A percentile compares a stretch with the other conserved stretches of the same genome.
Conservation (phyloP, 805 yeast genomes). For the Metschnikowia baotianmanensis region DNA sequence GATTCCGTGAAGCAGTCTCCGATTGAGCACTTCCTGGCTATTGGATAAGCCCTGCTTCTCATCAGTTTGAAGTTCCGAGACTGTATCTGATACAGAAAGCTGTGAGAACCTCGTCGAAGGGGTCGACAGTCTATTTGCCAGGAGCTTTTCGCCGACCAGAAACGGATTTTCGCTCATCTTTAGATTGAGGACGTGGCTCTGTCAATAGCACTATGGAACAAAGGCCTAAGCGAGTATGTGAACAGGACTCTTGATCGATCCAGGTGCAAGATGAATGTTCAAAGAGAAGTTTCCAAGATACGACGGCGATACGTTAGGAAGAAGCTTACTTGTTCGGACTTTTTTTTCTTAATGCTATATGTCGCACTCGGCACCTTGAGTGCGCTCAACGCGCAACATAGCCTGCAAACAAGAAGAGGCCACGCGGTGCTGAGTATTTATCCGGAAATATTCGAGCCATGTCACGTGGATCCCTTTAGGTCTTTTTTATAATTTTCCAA, state of each 20-base stretch:
- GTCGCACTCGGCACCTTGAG: neutral
- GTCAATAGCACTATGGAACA: no score
- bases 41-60: slow-evolving; percentile 57
- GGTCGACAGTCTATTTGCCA: slow-evolving; percentile 25
- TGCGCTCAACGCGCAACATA: neutral
- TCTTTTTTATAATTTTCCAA: no score
- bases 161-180: slow-evolving; percentile 43
- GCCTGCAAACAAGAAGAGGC: neutral
- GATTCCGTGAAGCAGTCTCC: slow-evolving; percentile 74
- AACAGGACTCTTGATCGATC: no score
- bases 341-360: neutral
- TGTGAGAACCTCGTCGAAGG: slow-evolving; percentile 68
- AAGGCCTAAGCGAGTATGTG: no score
- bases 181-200: neutral
- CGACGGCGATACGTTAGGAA: neutral
- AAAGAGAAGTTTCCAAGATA: neutral
- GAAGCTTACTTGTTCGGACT: neutral
- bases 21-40: slow-evolving; percentile 64
- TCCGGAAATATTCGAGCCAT: no score
- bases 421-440: neutral
- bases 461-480: no score
- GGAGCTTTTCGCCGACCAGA: slow-evolving; percentile 22
- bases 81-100: slow-evolving; percentile 64
- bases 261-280: no score
- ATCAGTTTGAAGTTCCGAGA: slow-evolving; percentile 61